Percentiles rank a stretch among this genome's conserved stretches.
Evolutionary conservation across 208 protist genomes (phyloP).

Genomic region (Leptomonas seymouri): DNA sequence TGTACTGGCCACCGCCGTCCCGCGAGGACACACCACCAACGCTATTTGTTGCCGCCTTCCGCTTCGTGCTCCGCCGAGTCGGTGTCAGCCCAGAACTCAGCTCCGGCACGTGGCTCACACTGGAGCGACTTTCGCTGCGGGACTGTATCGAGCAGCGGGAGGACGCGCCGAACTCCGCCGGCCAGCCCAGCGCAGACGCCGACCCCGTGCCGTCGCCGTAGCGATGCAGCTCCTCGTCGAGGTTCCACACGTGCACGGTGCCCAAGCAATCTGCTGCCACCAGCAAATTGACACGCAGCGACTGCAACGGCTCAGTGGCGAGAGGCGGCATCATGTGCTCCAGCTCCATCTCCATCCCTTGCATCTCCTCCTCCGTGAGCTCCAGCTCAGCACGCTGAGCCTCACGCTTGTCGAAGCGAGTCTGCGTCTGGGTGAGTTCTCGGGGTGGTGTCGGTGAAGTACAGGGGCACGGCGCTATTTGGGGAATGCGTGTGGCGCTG

Average conservation of each 20-base stretch:
- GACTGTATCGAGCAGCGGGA: conserved; percentile 15
- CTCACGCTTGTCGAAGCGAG: conserved; percentile 77
- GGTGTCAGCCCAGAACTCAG: conserved; percentile 1
- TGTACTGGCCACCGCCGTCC: conserved; percentile 1
- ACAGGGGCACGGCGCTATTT: conserved; percentile 34
- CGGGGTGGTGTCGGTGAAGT: conserved; percentile 46
- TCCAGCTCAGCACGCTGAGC: conserved; percentile 62
- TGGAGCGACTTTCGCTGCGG: conserved; percentile 4
- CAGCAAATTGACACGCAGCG: conserved; percentile 76
- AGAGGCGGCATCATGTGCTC: conserved; percentile 70
- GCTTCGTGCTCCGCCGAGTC: conserved; percentile 9
- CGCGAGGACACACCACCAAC: conserved; percentile 5
- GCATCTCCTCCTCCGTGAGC: conserved; percentile 77
- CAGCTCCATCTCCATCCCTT: conserved; percentile 75
- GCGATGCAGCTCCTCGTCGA: conserved; percentile 78
- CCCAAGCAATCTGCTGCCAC: conserved; percentile 80
- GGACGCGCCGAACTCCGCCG: conserved; percentile 12
- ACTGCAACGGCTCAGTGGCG: conserved; percentile 59
- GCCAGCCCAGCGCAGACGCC: conserved; percentile 11
- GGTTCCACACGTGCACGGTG: conserved; percentile 86
- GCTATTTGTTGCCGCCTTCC: neutral
- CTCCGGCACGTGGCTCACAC: conserved; percentile 10
- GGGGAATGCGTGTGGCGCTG: conserved; percentile 8
- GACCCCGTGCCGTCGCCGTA: neutral
- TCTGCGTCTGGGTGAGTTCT: conserved; percentile 56